Percentiles rank a stretch among this genome's conserved stretches.
These are phyloP conservation scores for Colletotrichum navitas DNA, from an alignment of 2,329 filamentous ascomycete genomes.

Conservation along the genomic window DNA sequence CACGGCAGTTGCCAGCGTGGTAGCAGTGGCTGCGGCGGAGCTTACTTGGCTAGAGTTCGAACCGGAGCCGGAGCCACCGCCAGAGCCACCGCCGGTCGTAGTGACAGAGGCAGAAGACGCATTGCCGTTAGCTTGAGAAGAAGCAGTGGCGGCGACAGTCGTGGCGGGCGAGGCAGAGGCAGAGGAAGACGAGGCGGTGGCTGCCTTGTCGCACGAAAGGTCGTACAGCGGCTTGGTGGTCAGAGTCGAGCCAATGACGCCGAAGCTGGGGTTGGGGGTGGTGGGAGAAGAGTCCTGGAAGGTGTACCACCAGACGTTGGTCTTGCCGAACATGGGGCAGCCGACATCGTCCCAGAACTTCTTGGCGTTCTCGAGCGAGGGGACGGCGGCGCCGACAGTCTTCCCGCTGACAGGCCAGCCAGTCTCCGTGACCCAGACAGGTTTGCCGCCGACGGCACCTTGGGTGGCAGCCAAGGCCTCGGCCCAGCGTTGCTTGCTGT, in stretches of 20 bases:
- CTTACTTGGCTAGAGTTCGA: constrained; percentile 40
- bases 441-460: constrained; percentile 72
- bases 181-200: constrained; percentile 30
- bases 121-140: constrained; percentile 43
- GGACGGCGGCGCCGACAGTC: constrained; percentile 70
- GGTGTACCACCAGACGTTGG: constrained; percentile 82
- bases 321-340: constrained; percentile 75
- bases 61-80: constrained; percentile 2
- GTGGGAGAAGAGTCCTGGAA: constrained; percentile 74
- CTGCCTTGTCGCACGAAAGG: constrained; percentile 66
- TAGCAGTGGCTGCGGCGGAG: constrained; percentile 28
- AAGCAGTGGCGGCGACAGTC: constrained; percentile 26
- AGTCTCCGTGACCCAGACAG: constrained; percentile 89
- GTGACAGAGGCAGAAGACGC: constrained; percentile 31
- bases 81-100: constrained; percentile 28
- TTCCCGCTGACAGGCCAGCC: constrained; percentile 85
- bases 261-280: constrained; percentile 77
- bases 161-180: constrained; percentile 44
- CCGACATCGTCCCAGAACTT: constrained; percentile 85
- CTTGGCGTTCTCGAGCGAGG: constrained; percentile 77
- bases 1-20: constrained; percentile 43
- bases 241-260: constrained; percentile 70
- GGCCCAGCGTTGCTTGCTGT: constrained; percentile 76
- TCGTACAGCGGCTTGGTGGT: constrained; percentile 71
- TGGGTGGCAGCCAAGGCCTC: constrained; percentile 72